Evolutionary conservation across 2,329 filamentous ascomycete species (phyloP), one percentile per base, ranked within the genome.

Genomic region (Colletotrichum sp.): DNA sequence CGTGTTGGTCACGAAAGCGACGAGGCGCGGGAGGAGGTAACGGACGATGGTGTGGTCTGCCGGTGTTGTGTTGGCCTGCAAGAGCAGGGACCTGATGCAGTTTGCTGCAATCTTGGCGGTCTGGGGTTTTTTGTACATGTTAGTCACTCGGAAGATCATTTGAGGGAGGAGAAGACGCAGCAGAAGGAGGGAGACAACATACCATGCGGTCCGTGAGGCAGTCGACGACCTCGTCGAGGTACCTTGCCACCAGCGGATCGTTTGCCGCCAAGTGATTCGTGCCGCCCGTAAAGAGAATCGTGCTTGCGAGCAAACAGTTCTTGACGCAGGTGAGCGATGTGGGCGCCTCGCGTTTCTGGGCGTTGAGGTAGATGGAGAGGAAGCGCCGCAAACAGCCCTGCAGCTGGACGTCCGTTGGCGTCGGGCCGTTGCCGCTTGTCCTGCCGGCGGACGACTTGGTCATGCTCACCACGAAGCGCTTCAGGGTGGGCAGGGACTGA

Each of bases 61-160:
- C 1, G 89, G 79, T 75, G 93, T 90, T 78, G 92, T 87, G 68
- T 91, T 87, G 69, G 90, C 86, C 79, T 94, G 88, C 5, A 98
- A 87, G 34, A 98, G 89, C 9, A 98, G 90, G 9, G 96, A 97
- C 72, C 96, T 93, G 79, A 96, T 92, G 84, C 97, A 99, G 81
- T 95, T 96, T 77, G 95, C 94, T 2, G 97, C 96, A 72, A 98
- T 96, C 81, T 95, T 98, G 71, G 95, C 94, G 3, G 95, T 96
- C 91, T 94, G 70, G 36, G 16, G 8, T 19, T 36, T 28, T 32
- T 78, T 74, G 63, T 15, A 16, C 64, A 27, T 22, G 72, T 78
- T 59, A 78, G 77, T 68, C 59, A 55, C 32, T 52, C 70, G 44
- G 44, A 22, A 52, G 44, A 34, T 69, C 27, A n/a, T 25, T 59